Conservation (phyloP, 176 grass and related monocot genomes). For the Poa pratensis region DNA sequence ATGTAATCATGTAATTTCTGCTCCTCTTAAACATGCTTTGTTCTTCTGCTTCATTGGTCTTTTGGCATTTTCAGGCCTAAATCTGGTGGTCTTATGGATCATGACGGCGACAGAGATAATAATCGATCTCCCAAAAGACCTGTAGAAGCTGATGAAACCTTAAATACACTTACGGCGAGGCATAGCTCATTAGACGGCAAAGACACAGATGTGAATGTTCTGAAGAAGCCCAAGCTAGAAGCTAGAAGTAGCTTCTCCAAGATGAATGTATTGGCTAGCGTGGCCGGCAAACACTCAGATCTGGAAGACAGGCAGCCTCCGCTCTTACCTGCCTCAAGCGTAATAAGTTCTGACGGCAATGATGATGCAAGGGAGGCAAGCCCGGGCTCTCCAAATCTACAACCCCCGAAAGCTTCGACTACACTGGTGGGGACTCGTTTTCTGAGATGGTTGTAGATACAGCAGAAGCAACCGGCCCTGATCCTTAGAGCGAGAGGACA, state of each 20-base stretch:
- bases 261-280: neutral
- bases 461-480: slow-evolving; percentile 39
- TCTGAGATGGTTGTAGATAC: slow-evolving; percentile 40
- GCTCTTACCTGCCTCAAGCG: slow-evolving; percentile 17
- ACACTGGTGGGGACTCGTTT: slow-evolving; percentile 31
- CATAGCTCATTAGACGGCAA: slow-evolving; percentile 39
- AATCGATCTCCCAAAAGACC: slow-evolving; percentile 58
- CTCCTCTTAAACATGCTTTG: slow-evolving; percentile 13
- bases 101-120: slow-evolving; percentile 51
- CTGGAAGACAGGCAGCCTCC: neutral
- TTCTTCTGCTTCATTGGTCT: slow-evolving; percentile 29
- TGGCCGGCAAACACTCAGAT: neutral
- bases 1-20: slow-evolving; percentile 35
- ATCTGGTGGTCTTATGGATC: slow-evolving; percentile 60
- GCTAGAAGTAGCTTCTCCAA: slow-evolving; percentile 19
- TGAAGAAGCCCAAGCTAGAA: slow-evolving; percentile 64
- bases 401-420: slow-evolving; percentile 38
- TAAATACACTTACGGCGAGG: slow-evolving; percentile 46
- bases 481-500: slow-evolving; percentile 55
- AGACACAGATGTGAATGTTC: slow-evolving; percentile 23
- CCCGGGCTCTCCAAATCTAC: slow-evolving; percentile 36
- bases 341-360: slow-evolving; percentile 32
- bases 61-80: slow-evolving; percentile 54
- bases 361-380: slow-evolving; percentile 42
- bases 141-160: slow-evolving; percentile 37